A percentile compares a stretch with the other conserved stretches of the same genome.
Conservation (phyloP, 306 rosid genomes). For the Ammopiptanthus mongolicus region DNA sequence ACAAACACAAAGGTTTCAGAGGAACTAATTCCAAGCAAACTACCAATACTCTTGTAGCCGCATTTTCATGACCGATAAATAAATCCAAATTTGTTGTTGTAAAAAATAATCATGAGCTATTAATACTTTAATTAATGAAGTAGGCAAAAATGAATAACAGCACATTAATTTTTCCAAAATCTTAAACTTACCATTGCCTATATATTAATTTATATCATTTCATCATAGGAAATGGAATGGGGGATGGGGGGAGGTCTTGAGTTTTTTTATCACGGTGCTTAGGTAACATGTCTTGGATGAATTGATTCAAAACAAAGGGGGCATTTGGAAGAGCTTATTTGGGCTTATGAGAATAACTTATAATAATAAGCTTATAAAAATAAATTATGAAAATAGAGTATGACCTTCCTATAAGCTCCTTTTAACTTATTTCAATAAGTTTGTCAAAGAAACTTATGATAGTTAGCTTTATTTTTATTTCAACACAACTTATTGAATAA, state of each 20-base stretch:
- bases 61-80: neutral
- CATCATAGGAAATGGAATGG: neutral
- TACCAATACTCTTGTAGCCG: neutral
- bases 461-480: too few species aligned
- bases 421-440: too few species aligned
- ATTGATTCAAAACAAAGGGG: neutral
- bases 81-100: neutral
- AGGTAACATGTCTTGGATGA: neutral
- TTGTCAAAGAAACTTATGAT: too few species aligned
- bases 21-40: neutral
- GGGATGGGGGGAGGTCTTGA: too few species aligned
- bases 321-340: too few species aligned
- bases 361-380: too few species aligned
- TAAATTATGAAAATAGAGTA: too few species aligned
- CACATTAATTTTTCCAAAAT: neutral
- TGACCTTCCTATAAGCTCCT: too few species aligned
- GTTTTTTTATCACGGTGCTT: neutral
- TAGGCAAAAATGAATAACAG: neutral
- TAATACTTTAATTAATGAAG: neutral
- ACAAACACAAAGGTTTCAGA: neutral
- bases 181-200: neutral
- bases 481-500: too few species aligned
- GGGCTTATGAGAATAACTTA: too few species aligned
- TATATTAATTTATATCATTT: neutral
- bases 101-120: too few species aligned